Base-by-base conservation (phyloP, 2,329 filamentous ascomycete species). In the Zelopaecilomyces penicillatus region DNA sequence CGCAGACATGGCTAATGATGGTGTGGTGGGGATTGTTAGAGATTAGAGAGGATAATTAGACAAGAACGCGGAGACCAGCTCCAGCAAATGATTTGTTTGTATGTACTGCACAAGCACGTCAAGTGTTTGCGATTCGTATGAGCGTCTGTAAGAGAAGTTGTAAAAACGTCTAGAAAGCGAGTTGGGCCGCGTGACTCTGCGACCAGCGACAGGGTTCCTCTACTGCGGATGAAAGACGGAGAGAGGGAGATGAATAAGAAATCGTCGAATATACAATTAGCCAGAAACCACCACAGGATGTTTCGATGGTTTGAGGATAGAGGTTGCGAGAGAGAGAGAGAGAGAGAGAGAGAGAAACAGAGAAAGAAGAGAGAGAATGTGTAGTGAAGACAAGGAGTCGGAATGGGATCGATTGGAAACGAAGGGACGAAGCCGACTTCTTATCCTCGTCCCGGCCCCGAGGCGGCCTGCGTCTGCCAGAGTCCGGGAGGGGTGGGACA, bases 1-100 rank as follows among this genome's bases (percentile, higher is more conserved):
- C 64, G 62, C 53, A 50, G 63, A 65, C 63, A 66, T 65, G 43
- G 44, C 48, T 37, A 43, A 35, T 31, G 43, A 35, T 45, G 30
- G 27, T 35, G 46, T 47, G 43, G 44, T 43, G 50, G 30, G 30
- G 30, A 28, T 28, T 28, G 29, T 30, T 29, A 42, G 37, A 37
- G 30, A 35, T 39, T 37, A 39, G 33, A 19, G 40, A 30, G 28
- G 4, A 12, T 34, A 31, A 45, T 33, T 34, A 43, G 26, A 45
- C 26, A 37, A 42, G 43, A 38, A 11, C 30, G 29, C 37, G 45
- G 46, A 54, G 52, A 37, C 55, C 49, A 34, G 54, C 53, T 57
- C 53, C 48, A 46, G n/a, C 35, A 11, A 34, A 28, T 37, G 12
- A 30, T 38, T 30, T 37, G 12, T 29, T 38, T 30, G 36, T 38